These are phyloP conservation scores for Coniochaeta pulveracea DNA, from an alignment of 2,329 filamentous ascomycete species.

Conservation along the genomic window DNA sequence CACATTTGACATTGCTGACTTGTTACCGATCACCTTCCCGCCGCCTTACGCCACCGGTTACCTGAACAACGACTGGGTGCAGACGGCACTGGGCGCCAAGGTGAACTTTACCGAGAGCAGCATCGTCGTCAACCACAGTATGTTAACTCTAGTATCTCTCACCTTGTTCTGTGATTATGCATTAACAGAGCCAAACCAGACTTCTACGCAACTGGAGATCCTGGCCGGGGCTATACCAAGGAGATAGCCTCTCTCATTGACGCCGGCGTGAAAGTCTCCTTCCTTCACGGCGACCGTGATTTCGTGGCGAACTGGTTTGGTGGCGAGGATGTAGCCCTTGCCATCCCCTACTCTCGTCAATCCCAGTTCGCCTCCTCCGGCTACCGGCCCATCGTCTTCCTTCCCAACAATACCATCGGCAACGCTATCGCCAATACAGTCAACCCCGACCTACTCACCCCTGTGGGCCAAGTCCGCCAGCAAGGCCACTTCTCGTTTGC, in stretches of 20 bases:
- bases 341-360: constrained; percentile 26
- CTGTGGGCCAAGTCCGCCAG: constrained; percentile 32
- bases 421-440: too few species aligned
- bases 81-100: constrained; percentile 40
- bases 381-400: constrained; percentile 24
- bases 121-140: constrained; percentile 2
- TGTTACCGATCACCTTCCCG: constrained; percentile 32
- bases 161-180: too few species aligned
- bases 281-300: constrained; percentile 43
- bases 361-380: constrained; percentile 31
- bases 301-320: constrained; percentile 35
- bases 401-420: constrained; percentile 18
- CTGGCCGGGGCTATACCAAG: constrained; percentile 6
- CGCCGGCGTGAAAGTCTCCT: constrained; percentile 36
- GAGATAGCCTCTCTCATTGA: constrained; percentile 35
- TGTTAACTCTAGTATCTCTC: too few species aligned
- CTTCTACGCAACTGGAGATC: constrained; percentile 20
- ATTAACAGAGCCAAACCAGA: constrained; percentile 15
- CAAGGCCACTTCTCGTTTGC: constrained; percentile 32
- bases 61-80: constrained; percentile 40
- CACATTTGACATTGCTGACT: constrained; percentile 43
- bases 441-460: too few species aligned
- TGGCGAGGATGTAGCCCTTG: constrained; percentile 32
- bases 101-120: constrained; percentile 34
- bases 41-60: constrained; percentile 36